Evolutionary conservation across 352 stramenopile genomes (phyloP), one percentile per base, ranked within the genome.

Genomic region (Pythium aquatile): DNA sequence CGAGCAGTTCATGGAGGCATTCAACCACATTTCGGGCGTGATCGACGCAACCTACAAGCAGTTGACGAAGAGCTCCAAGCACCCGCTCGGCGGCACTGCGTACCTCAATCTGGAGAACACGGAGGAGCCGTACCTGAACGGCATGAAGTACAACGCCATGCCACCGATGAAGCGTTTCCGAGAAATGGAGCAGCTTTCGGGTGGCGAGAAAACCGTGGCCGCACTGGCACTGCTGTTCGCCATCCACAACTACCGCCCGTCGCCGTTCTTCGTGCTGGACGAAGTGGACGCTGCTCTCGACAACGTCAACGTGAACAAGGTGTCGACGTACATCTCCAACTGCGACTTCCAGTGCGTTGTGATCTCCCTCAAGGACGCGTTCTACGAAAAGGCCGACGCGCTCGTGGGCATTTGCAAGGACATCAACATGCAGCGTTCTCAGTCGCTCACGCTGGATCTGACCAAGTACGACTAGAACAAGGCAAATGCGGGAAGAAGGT

Each of bases 81-180:
- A 99, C 73, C 96, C 96, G 17, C 71, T 99, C 1, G 87, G 87
- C 30, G 87, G 87, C 9, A 96, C 87, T 1, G 87, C 87, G 16
- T 93, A 94, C 51, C 64, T 96, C 32, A 93, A 80, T 53, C 55
- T 96, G n/a, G 87, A 96, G 58, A 94, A 94, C 53, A 83, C 79
- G 0, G 87, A 96, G 61, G 97, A 99, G 67, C 98, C 98, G 24
- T 99, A 98, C 70, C 72, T 98, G n/a, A 96, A 89, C 54, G 98
- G 98, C 8, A 94, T 99, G 71, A 99, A 99, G 81, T 99, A 99
- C 90, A 99, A 97, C 66, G 98, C 97, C 1, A 99, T 99, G 97
- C 98, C 98, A 26, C 97, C 98, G 4, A 99, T 98, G 88, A 99
- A 99, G 78, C 89, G 97, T 26, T 99, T 98, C 68, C 87, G 97